Evolutionary conservation across 768 basidiomycete species (phyloP).

Genomic region (Trametes meyenii): DNA sequence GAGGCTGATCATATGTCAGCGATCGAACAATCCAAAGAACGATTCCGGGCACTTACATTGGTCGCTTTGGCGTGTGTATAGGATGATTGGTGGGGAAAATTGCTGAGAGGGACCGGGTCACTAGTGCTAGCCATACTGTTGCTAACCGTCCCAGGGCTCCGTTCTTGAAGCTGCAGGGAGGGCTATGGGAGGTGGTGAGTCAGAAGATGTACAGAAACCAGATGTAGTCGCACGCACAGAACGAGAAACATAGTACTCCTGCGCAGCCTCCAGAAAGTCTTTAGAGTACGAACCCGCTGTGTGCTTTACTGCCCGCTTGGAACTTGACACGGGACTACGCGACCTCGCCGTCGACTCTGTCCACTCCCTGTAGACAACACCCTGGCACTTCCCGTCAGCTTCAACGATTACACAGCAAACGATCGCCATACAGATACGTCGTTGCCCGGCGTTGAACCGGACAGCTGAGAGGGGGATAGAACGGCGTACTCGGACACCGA

Average conservation of each 20-base stretch:
- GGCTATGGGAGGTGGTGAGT: neutral
- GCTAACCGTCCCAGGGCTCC: neutral
- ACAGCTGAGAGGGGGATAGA: neutral
- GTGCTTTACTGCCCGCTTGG: neutral
- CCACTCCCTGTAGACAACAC: neutral
- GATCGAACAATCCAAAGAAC: neutral
- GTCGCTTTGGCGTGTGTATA: neutral
- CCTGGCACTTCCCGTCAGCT: neutral
- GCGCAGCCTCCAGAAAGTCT: constrained; percentile 7
- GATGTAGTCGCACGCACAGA: neutral
- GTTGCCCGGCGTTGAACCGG: neutral
- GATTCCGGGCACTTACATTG: neutral
- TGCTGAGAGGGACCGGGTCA: neutral
- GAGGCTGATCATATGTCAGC: neutral
- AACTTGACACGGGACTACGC: neutral
- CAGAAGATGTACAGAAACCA: neutral
- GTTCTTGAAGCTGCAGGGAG: neutral
- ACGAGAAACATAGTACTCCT: constrained; percentile 9
- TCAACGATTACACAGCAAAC: neutral
- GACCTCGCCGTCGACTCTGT: neutral
- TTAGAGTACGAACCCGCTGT: neutral
- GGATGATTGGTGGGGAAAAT: neutral
- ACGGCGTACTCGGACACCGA: neutral
- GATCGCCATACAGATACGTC: neutral
- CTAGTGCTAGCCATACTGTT: neutral